Evolutionary conservation across 1,139 yeast genomes (phyloP).

Genomic region (Taphrina sp.): DNA sequence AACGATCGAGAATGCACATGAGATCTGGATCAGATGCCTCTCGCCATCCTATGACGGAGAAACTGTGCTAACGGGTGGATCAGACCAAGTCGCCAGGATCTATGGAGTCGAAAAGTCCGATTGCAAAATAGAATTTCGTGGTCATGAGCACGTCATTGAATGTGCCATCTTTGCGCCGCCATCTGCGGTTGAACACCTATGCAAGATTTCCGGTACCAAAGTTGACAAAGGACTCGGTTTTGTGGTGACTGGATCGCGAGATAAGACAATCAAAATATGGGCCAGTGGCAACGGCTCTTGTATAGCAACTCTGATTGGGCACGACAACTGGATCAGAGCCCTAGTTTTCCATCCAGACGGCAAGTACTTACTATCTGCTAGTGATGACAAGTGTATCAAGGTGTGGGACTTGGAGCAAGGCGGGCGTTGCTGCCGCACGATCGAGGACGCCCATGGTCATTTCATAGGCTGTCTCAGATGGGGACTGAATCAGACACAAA

Average conservation of each 20-base stretch:
- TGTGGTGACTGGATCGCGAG: conserved; percentile 79
- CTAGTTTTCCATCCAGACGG: conserved; percentile 75
- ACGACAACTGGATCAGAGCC: conserved; percentile 82
- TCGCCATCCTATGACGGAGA: conserved; percentile 46
- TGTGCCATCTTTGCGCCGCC: conserved; percentile 66
- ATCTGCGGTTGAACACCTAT: conserved; percentile 53
- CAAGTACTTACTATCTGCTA: conserved; percentile 63
- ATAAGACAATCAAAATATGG: conserved; percentile 75
- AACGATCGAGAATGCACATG: conserved; percentile 66
- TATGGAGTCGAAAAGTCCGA: conserved; percentile 65
- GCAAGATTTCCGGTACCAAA: conserved; percentile 44
- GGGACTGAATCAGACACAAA: conserved; percentile 45
- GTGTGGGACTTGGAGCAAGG: conserved; percentile 73
- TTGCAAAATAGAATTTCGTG: conserved; percentile 62
- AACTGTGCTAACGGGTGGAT: conserved; percentile 63
- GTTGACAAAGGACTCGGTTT: conserved; percentile 35
- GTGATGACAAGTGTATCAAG: conserved; percentile 75
- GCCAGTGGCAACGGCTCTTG: conserved; percentile 64
- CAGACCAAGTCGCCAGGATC: conserved; percentile 72
- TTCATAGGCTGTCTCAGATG: conserved; percentile 66
- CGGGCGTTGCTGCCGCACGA: conserved; percentile 54
- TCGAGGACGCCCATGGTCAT: conserved; percentile 64
- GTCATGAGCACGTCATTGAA: conserved; percentile 80
- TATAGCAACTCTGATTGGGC: conserved; percentile 62
- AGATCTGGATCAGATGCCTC: conserved; percentile 82